A percentile compares a stretch with the other conserved stretches of the same genome.
These are phyloP conservation scores for Aspergillus ruber DNA, from an alignment of 2,329 filamentous ascomycete species.

Conservation along the genomic window DNA sequence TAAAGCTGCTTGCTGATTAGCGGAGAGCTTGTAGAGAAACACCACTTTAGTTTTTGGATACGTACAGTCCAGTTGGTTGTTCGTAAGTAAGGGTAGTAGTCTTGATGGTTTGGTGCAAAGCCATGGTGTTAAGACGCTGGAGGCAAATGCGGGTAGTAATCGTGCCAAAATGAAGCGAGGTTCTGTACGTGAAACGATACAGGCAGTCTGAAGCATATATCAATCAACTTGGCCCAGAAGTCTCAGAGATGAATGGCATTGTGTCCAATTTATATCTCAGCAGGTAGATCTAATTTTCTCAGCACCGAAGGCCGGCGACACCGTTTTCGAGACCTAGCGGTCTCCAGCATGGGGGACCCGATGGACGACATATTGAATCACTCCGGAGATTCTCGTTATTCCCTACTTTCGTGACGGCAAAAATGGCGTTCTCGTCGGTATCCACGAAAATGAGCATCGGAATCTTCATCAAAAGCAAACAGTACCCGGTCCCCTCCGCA, in stretches of 20 bases:
- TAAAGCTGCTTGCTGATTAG: conserved; percentile 18
- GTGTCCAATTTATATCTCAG: background rate
- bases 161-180: no score
- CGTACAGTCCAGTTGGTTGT: conserved; percentile 23
- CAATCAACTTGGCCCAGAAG: background rate
- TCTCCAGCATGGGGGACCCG: background rate
- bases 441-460: no score
- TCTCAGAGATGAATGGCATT: background rate
- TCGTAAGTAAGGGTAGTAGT: conserved; percentile 22
- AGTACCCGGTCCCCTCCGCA: no score
- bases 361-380: background rate
- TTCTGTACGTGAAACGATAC: background rate
- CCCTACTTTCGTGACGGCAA: background rate
- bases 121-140: conserved; percentile 1
- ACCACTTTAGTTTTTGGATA: background rate
- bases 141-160: background rate
- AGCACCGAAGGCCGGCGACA: background rate
- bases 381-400: background rate
- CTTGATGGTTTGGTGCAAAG: conserved; percentile 16
- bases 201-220: background rate
- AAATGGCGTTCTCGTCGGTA: no score
- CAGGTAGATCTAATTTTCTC: background rate
- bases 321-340: background rate
- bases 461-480: no score
- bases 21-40: background rate